Conservation (phyloP, 2,329 filamentous ascomycete genomes). For the Helotiales sp. region DNA sequence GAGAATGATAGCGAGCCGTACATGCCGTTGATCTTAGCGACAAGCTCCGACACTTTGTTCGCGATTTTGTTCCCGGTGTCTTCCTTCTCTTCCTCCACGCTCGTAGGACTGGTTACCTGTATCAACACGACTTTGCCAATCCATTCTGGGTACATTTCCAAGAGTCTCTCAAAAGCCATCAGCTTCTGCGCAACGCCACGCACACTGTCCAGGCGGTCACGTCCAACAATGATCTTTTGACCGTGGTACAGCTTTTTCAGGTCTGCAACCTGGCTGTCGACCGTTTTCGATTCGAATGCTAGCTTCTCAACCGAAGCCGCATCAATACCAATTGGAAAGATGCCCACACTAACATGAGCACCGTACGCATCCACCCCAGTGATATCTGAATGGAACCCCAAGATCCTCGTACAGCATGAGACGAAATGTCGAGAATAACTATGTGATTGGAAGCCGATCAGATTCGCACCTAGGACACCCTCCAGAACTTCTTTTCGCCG, state of each 20-base stretch:
- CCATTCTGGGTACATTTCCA: conserved; percentile 90
- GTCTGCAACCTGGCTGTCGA: conserved; percentile 69
- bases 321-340: conserved; percentile 94
- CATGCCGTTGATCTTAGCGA: conserved; percentile 86
- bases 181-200: conserved; percentile 94
- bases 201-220: conserved; percentile 90
- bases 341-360: conserved; percentile 83
- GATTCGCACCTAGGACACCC: conserved; percentile 85
- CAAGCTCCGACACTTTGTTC: conserved; percentile 85
- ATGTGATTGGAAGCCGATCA: conserved; percentile 94
- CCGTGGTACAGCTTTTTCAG: conserved; percentile 79
- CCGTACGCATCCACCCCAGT: conserved; percentile 88
- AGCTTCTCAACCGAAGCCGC: conserved; percentile 73
- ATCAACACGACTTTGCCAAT: conserved; percentile 89
- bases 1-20: conserved; percentile 88
- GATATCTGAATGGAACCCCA: conserved; percentile 85
- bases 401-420: conserved; percentile 87
- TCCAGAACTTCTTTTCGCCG: conserved; percentile 88
- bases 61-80: conserved; percentile 78
- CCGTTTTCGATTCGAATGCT: conserved; percentile 70
- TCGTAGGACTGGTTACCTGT: conserved; percentile 89
- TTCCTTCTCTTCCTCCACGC: conserved; percentile 75
- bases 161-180: conserved; percentile 89
- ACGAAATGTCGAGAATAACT: conserved; percentile 94
- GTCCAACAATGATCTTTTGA: conserved; percentile 92